Percentiles rank a stretch among this genome's conserved stretches.
These are phyloP conservation scores for Leccinum variabile DNA, from an alignment of 1,284 basidiomycete genomes.

Conservation along the genomic window DNA sequence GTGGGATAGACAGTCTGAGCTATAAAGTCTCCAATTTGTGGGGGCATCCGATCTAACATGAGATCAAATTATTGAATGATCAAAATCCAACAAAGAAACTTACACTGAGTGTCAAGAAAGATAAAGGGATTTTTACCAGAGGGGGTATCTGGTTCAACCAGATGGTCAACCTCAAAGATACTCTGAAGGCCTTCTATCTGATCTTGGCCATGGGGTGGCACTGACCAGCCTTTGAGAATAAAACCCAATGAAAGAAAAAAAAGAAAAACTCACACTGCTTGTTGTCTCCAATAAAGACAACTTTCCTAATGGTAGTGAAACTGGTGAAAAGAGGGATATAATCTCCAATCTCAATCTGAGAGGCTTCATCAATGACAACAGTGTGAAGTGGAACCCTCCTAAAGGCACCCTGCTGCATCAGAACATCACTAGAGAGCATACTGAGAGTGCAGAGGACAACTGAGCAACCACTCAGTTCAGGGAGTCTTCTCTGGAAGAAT, in stretches of 20 bases:
- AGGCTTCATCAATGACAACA: constrained; percentile 49
- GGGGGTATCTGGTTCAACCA: constrained; percentile 29
- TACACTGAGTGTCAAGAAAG: constrained; percentile 62
- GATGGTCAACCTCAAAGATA: constrained; percentile 56
- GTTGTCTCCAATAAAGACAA: constrained; percentile 47
- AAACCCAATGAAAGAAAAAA: background rate
- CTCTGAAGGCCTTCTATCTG: constrained; percentile 51
- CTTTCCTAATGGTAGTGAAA: constrained; percentile 31
- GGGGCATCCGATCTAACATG: constrained; percentile 69
- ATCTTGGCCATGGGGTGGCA: constrained; percentile 60
- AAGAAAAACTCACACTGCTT: constrained; percentile 41
- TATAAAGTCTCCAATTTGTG: constrained; percentile 70
- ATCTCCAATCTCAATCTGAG: constrained; percentile 46
- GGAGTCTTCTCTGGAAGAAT: constrained; percentile 27
- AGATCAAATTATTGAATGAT: constrained; percentile 1
- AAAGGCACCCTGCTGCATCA: constrained; percentile 37
- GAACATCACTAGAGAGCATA: constrained; percentile 56
- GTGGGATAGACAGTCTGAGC: constrained; percentile 61
- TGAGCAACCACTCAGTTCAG: constrained; percentile 27
- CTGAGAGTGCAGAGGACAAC: constrained; percentile 56
- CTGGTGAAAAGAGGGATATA: constrained; percentile 41
- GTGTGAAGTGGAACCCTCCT: constrained; percentile 35
- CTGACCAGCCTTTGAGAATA: constrained; percentile 32
- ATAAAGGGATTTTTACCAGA: constrained; percentile 34
- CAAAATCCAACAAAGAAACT: constrained; percentile 20